phyloP scores from a whole-genome alignment of 768 basidiomycete species.

The Russula dissimulans region DNA sequence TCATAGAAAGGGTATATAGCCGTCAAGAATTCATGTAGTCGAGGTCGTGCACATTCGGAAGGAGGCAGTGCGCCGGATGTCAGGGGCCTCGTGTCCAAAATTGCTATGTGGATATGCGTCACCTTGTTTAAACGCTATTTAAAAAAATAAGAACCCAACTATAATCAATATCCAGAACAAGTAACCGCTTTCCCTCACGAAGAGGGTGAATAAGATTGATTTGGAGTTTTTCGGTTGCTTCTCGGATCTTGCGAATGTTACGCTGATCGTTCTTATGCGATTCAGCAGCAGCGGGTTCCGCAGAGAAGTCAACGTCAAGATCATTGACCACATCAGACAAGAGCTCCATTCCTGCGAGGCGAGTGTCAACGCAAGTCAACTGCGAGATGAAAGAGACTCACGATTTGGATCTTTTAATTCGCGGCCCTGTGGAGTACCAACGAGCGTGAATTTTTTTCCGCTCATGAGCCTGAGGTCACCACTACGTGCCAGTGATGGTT shows the following conservation, averaged over 20 bases:
- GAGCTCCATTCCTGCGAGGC: conserved; percentile 43
- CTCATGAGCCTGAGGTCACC: conserved; percentile 47
- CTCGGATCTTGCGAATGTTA: conserved; percentile 73
- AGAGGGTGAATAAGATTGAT: conserved; percentile 69
- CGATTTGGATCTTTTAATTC: conserved; percentile 76
- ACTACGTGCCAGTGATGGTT: conserved; percentile 26
- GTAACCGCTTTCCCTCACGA: conserved; percentile 64
- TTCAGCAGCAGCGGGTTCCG: conserved; percentile 47
- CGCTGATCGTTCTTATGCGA: conserved; percentile 65
- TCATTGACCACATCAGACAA: conserved; percentile 72
- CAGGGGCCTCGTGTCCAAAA: conserved; percentile 76
- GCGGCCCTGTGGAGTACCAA: conserved; percentile 79
- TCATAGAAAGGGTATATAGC: conserved; percentile 77
- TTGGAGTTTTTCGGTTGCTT: conserved; percentile 55
- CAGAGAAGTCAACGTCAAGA: conserved; percentile 71
- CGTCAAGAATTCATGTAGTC: conserved; percentile 77
- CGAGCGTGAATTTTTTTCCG: conserved; percentile 72
- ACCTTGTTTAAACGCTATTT: background rate
- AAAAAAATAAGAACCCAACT: conserved; percentile 37
- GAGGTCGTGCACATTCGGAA: conserved; percentile 72
- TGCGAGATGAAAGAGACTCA: conserved; percentile 20
- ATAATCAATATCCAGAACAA: conserved; percentile 86
- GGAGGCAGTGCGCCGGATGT: conserved; percentile 76
- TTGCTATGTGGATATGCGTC: conserved; percentile 37
- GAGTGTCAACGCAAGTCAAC: background rate